These are phyloP conservation scores for Metarhizium album DNA, from an alignment of 2,329 filamentous ascomycete species.

Conservation along the genomic window DNA sequence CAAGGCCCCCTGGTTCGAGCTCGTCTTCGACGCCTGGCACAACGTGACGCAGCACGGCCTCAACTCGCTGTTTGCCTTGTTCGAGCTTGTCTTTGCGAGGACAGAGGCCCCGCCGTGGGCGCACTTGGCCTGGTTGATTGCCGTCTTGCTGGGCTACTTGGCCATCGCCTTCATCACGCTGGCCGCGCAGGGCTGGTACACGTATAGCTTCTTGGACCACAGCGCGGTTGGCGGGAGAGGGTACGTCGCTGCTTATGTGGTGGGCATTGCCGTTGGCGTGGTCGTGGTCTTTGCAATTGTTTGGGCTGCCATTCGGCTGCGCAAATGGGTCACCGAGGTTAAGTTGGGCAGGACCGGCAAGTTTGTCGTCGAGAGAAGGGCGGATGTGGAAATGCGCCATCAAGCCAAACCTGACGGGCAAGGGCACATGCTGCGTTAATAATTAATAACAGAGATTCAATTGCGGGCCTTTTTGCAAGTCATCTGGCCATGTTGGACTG, in stretches of 20 bases:
- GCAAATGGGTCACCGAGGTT: slow-evolving; percentile 37
- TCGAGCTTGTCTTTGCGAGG: slow-evolving; percentile 61
- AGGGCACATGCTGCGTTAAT: not conserved
- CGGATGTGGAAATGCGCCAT: slow-evolving; percentile 18
- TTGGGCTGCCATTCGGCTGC: slow-evolving; percentile 38
- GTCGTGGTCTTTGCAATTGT: slow-evolving; percentile 42
- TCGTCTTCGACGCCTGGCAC: slow-evolving; percentile 45
- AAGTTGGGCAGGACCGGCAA: slow-evolving; percentile 33
- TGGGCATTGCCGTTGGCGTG: slow-evolving; percentile 45
- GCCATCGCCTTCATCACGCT: slow-evolving; percentile 63
- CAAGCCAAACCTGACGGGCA: not conserved
- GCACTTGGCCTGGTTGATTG: slow-evolving; percentile 55
- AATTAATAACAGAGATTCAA: not conserved
- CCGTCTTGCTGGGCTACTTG: slow-evolving; percentile 64
- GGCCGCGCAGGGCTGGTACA: slow-evolving; percentile 60
- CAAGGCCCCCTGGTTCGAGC: slow-evolving; percentile 36
- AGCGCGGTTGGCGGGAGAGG: slow-evolving; percentile 33
- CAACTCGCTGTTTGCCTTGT: slow-evolving; percentile 63
- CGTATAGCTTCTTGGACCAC: slow-evolving; percentile 69
- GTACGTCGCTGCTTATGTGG: slow-evolving; percentile 52
- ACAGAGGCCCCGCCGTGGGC: slow-evolving; percentile 49
- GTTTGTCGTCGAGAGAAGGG: slow-evolving; percentile 20
- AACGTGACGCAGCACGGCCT: slow-evolving; percentile 66
- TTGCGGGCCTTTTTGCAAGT: too few relatives aligned
- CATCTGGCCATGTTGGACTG: too few relatives aligned